Base-by-base conservation (phyloP, 345 rosid genomes). In the Ceriops zippeliana region DNA sequence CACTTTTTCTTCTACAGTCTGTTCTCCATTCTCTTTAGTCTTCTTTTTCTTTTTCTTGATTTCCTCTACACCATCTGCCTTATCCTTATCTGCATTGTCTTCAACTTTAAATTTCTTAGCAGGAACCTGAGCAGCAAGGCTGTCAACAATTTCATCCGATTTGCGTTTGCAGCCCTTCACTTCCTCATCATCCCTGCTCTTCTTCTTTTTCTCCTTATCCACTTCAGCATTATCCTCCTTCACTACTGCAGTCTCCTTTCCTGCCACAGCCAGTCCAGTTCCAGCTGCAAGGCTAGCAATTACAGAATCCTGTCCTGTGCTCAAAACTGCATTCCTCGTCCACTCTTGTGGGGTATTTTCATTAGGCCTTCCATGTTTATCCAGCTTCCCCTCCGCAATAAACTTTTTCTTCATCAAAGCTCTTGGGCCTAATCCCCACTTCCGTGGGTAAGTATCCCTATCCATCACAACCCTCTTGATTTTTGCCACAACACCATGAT, bases 391-490 rank as follows among this genome's bases (percentile, higher is more conserved):
- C 8, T 89, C 93, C 1, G 85, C 78, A 69, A 93, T 83, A 68
- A 93, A 71, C 73, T 87, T 90, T 90, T 89, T 93, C 88, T 93
- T 90, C 89, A 81, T 84, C 0, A 89, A 85, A n/a, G 97, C 96
- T 61, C 83, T 81, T 0, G 97, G 98, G 9, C 98, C 97, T 78
- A 93, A 83, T 0, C 97, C 98, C 98, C 98, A 90, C 42, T 93
- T 93, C 83, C 96, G 89, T 0, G 98, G 98, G 73, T 93, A 93
- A 22, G 96, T 93, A 67, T 93, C 98, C 77, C 98, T 82, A 68
- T 93, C 98, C 98, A 93, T 93, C 67, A 93, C 98, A 11, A 93
- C 98, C 64, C 98, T 83, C 82, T 93, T 93, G 74, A 93, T 93
- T 90, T 86, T 91, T 0, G 98, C 97, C 62, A 93, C 98, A 67